Evolutionary conservation across 2,329 filamentous ascomycete genomes (phyloP).

Genomic region (Endocalyx cinctus): DNA sequence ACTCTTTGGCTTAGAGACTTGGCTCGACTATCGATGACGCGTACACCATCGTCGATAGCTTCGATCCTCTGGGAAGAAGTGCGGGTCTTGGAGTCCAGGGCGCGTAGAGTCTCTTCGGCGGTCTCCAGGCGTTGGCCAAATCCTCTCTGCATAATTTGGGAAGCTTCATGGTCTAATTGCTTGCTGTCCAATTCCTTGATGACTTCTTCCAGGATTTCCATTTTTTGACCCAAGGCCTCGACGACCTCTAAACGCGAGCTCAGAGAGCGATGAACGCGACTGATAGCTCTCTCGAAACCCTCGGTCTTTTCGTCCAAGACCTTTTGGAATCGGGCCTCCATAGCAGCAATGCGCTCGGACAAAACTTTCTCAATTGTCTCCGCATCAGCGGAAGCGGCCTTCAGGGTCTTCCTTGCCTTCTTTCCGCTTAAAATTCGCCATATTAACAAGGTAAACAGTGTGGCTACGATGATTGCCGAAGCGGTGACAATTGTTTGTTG

Average conservation of each 20-base stretch:
- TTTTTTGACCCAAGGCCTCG: no score
- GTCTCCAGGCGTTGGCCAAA: slow-evolving; percentile 19
- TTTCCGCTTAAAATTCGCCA: no score
- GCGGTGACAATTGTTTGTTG: no score
- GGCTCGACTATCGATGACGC: slow-evolving; percentile 19
- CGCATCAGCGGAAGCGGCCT: no score
- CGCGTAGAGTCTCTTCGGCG: slow-evolving; percentile 13
- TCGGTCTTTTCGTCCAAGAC: slow-evolving; percentile 12
- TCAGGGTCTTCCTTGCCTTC: no score
- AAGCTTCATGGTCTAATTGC: slow-evolving; percentile 23
- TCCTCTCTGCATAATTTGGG: slow-evolving; percentile 14
- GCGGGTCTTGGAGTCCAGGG: slow-evolving; percentile 15
- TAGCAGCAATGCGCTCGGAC: slow-evolving; percentile 8
- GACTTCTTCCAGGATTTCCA: no score
- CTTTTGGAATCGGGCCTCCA: slow-evolving; percentile 15
- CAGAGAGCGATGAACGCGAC: slow-evolving; percentile 15
- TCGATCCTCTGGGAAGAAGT: slow-evolving; percentile 18
- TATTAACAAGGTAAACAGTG: no score
- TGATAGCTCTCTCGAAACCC: slow-evolving; percentile 16
- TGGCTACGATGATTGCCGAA: no score
- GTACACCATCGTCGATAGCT: slow-evolving; percentile 21
- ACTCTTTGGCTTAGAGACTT: slow-evolving; percentile 20
- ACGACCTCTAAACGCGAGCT: slow-evolving; percentile 19
- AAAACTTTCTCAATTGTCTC: slow-evolving; percentile 12
- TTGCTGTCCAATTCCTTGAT: slow-evolving; percentile 20